Conservation (phyloP, 2,329 filamentous ascomycete genomes). For the Colletotrichum navitas region DNA sequence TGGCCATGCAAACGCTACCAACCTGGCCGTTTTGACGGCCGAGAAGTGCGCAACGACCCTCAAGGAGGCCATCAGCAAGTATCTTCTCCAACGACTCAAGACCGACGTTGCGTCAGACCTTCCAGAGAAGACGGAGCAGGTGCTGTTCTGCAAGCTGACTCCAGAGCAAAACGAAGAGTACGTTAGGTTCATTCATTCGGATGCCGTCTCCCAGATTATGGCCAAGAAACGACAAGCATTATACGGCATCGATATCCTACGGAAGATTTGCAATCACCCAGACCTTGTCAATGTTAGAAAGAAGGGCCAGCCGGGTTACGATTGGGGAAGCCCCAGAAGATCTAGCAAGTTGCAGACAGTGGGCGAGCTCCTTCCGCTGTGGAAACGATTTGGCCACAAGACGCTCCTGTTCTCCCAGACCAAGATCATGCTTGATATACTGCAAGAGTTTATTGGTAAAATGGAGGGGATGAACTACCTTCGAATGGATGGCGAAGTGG, state of each 20-base stretch:
- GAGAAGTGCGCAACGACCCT: slow-evolving; percentile 94
- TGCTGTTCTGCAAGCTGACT: slow-evolving; percentile 94
- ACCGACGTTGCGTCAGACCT: slow-evolving; percentile 93
- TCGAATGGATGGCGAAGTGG: slow-evolving; percentile 94
- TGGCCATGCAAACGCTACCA: slow-evolving; percentile 94
- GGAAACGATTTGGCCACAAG: slow-evolving; percentile 92
- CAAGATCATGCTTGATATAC: slow-evolving; percentile 93
- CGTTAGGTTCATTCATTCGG: slow-evolving; percentile 82
- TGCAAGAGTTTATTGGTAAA: slow-evolving; percentile 82
- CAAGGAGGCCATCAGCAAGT: slow-evolving; percentile 93
- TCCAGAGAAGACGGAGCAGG: slow-evolving; percentile 95
- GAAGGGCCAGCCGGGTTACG: slow-evolving; percentile 71
- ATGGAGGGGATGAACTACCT: slow-evolving; percentile 80
- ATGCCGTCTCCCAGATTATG: slow-evolving; percentile 87
- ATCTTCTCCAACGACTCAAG: slow-evolving; percentile 92
- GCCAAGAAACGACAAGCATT: slow-evolving; percentile 81
- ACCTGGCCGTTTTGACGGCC: slow-evolving; percentile 93
- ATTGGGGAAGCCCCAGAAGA: slow-evolving; percentile 81
- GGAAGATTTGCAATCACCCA: slow-evolving; percentile 98
- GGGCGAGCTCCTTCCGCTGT: slow-evolving; percentile 86
- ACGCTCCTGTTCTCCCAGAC: slow-evolving; percentile 94
- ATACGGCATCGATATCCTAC: slow-evolving; percentile 89
- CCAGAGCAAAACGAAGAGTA: slow-evolving; percentile 84
- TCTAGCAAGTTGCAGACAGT: slow-evolving; percentile 98
- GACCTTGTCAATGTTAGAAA: slow-evolving; percentile 79